Conservation (phyloP, 345 rosid genomes). For the Odontarrhena argentea region DNA sequence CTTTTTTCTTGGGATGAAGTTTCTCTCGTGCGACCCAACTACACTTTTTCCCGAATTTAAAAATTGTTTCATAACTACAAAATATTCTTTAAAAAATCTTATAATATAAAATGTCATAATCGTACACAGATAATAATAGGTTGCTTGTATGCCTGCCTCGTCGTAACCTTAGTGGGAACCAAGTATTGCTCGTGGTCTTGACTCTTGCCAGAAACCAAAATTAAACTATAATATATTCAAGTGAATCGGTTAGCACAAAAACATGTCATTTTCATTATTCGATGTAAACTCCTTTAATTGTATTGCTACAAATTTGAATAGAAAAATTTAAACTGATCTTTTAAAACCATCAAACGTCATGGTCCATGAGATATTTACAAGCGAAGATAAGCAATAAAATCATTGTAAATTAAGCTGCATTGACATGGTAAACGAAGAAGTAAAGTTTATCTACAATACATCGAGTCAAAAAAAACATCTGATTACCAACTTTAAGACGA, state of each 20-base stretch:
- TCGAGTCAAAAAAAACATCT: slow-evolving; percentile 2
- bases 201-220: slow-evolving; percentile 4
- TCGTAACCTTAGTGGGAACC: slow-evolving; percentile 42
- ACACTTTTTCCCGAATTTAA: neutral
- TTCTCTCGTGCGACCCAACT: slow-evolving; percentile 7
- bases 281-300: slow-evolving; percentile 8
- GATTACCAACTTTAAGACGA: slow-evolving; percentile 5
- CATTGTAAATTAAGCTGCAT: neutral
- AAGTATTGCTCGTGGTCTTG: slow-evolving; percentile 30
- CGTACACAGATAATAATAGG: slow-evolving; percentile 24
- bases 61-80: neutral
- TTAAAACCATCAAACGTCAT: neutral
- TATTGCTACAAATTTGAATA: neutral
- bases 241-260: slow-evolving; percentile 19
- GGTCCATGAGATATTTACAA: neutral
- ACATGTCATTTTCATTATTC: slow-evolving; percentile 23
- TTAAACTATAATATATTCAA: neutral
- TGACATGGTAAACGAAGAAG: slow-evolving; percentile 9
- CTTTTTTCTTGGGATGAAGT: neutral
- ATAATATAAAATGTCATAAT: slow-evolving; percentile 26
- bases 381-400: neutral
- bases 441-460: slow-evolving; percentile 22
- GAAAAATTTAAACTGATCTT: neutral
- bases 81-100: neutral
- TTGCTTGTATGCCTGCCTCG: slow-evolving; percentile 26